Conservation (phyloP, 805 yeast species). For the Starmera dryadoides region DNA sequence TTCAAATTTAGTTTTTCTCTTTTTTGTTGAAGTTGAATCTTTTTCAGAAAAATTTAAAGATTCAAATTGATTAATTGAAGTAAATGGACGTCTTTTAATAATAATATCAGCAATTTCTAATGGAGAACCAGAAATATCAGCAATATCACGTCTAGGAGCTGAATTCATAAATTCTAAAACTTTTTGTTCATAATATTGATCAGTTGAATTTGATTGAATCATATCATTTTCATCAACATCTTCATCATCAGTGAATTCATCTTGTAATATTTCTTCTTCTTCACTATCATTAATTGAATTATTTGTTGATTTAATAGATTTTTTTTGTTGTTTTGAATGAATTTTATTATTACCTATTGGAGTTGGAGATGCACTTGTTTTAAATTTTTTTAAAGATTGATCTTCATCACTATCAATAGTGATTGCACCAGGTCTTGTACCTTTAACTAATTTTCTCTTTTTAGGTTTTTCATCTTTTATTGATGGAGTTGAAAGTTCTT, state of each 20-base stretch:
- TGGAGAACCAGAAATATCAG: conserved; percentile 70
- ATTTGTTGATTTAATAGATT: neutral
- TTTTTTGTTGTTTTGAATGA: conserved; percentile 1
- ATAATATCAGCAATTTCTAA: conserved; percentile 59
- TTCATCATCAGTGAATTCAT: conserved; percentile 41
- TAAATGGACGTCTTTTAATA: conserved; percentile 65
- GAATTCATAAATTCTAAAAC: conserved; percentile 72
- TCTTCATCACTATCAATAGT: conserved; percentile 21
- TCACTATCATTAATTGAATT: conserved; percentile 22
- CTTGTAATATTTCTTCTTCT: conserved; percentile 34
- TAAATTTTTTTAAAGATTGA: neutral
- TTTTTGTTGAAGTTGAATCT: conserved; percentile 23
- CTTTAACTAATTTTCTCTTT: conserved; percentile 33
- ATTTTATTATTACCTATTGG: neutral
- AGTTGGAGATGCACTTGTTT: conserved; percentile 1
- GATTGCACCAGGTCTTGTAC: conserved; percentile 20
- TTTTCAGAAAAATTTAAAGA: conserved; percentile 42
- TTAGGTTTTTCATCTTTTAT: conserved; percentile 15
- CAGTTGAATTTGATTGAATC: conserved; percentile 19
- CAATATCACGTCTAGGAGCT: conserved; percentile 66
- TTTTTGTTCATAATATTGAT: conserved; percentile 48
- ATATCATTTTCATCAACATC: conserved; percentile 23
- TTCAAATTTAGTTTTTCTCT: conserved; percentile 42
- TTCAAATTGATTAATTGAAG: conserved; percentile 49
- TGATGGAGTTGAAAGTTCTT: conserved; percentile 10